Percentiles rank a stretch among this genome's conserved stretches.
phyloP scores from a whole-genome alignment of 2,329 filamentous ascomycete genomes.

The Trichoderma atroviride region DNA sequence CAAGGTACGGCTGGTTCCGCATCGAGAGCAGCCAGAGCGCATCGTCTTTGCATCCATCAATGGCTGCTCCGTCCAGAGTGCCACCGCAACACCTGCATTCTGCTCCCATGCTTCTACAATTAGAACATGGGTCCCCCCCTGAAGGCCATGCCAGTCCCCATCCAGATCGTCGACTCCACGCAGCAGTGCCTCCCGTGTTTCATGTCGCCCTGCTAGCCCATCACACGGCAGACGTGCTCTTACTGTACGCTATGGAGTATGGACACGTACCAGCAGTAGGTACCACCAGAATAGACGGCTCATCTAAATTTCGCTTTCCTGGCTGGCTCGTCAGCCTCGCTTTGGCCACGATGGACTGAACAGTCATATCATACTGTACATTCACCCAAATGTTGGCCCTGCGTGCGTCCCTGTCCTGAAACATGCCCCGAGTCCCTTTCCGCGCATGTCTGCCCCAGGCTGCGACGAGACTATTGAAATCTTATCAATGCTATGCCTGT shows the following conservation, averaged over 20 bases:
- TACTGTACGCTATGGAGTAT: too few relatives aligned
- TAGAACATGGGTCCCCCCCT: not conserved
- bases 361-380: not conserved
- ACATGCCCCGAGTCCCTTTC: not conserved
- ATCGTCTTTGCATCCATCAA: not conserved
- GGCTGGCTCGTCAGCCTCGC: not conserved
- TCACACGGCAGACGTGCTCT: not conserved
- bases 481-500: slow-evolving; percentile 3
- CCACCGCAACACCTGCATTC: not conserved
- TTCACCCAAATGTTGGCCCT: not conserved
- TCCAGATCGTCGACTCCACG: slow-evolving; percentile 27
- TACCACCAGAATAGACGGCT: not conserved
- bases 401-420: not conserved
- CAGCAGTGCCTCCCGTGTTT: slow-evolving; percentile 26
- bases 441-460: not conserved
- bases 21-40: not conserved
- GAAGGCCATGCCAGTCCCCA: slow-evolving; percentile 13
- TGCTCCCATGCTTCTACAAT: not conserved
- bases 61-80: not conserved
- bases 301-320: slow-evolving; percentile 11
- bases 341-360: not conserved
- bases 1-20: not conserved
- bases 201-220: slow-evolving; percentile 25
- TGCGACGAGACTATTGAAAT: slow-evolving; percentile 4
- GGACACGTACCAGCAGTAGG: not conserved